Evolutionary conservation across 2,329 filamentous ascomycete species (phyloP), one percentile per base, ranked within the genome.

Genomic region (Ascochyta clinopodiicola): DNA sequence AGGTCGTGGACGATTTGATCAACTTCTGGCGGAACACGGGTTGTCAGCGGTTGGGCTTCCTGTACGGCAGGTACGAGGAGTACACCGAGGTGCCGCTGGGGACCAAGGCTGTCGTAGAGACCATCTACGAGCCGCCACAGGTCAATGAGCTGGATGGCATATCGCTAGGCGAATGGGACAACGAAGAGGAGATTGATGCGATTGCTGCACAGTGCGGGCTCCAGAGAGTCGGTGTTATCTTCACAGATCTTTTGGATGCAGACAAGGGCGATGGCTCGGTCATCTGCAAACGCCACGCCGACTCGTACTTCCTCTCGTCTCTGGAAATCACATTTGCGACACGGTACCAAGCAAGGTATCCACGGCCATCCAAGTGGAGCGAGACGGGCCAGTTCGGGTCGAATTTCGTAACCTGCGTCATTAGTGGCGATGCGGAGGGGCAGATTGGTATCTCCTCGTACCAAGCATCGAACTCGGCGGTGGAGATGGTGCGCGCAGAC

Each of bases 91-190:
- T 99, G 4, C 96, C 95, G 0, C 83, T 99, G 0, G 96, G 96
- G 9, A 86, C 96, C 52, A 99, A 99, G 77, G 94, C 94, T 15
- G 86, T 99, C 1, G 93, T 99, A 0, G 93, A 99, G 78, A 94
- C 93, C 36, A 96, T 99, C 62, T 99, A 97, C 68, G 95, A 99
- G 73, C 91, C 93, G 4, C 95, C 95, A 2, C 95, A 99, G 72
- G 80, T 94, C 32, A 88, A 93, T 65, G 95, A 99, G 76, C 72
- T 88, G 13, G 95, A 99, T 69, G 95, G 95, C 1, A 86, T 98
- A 42, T 93, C 92, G 0, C 79, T 96, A 52, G 87, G 88, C 45
- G 84, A 91, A 0, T 98, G 94, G 91, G 86, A 90, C 29, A 91
- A 92, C 56, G 92, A 96, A 77, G 83, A 87, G 55, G 88, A 91